Percentiles rank a stretch among this genome's conserved stretches.
Conservation (phyloP, 352 stramenopile species). For the Ophiocytium majus region DNA sequence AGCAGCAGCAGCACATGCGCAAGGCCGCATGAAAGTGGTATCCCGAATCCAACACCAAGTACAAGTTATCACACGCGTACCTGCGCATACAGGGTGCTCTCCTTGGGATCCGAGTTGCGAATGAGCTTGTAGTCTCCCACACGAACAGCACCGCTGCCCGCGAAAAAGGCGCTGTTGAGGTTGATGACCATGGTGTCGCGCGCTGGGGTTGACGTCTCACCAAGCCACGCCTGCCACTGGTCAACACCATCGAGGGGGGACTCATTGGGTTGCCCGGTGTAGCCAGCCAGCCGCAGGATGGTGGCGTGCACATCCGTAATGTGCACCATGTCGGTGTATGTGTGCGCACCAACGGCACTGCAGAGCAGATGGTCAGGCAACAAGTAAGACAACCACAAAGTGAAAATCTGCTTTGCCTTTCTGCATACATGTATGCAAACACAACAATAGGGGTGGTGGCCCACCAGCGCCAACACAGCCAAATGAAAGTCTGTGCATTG, state of each 20-base stretch:
- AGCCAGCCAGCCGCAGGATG: constrained; percentile 29
- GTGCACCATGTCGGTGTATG: constrained; percentile 41
- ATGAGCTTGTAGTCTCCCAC: constrained; percentile 53
- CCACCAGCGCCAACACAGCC: too few species aligned
- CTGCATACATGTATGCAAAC: too few species aligned
- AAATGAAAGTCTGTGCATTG: too few species aligned
- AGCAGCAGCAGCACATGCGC: background rate
- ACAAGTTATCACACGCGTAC: background rate
- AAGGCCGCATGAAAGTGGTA: background rate
- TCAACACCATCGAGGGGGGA: constrained; percentile 44
- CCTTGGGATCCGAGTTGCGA: constrained; percentile 46
- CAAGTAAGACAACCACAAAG: too few species aligned
- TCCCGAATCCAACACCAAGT: background rate
- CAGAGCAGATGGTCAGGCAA: too few species aligned
- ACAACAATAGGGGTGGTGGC: too few species aligned
- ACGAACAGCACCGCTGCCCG: constrained; percentile 35
- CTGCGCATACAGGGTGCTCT: constrained; percentile 43
- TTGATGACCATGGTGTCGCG: constrained; percentile 52
- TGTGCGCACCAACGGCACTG: too few species aligned
- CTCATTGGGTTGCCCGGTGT: background rate
- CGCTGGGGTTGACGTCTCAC: constrained; percentile 8
- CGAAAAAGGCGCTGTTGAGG: constrained; percentile 51
- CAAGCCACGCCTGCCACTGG: constrained; percentile 39
- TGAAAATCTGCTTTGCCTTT: too few species aligned
- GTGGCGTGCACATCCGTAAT: constrained; percentile 52